Evolutionary conservation across 2,329 filamentous ascomycete species (phyloP).

Genomic region (Sporothrix phasma): DNA sequence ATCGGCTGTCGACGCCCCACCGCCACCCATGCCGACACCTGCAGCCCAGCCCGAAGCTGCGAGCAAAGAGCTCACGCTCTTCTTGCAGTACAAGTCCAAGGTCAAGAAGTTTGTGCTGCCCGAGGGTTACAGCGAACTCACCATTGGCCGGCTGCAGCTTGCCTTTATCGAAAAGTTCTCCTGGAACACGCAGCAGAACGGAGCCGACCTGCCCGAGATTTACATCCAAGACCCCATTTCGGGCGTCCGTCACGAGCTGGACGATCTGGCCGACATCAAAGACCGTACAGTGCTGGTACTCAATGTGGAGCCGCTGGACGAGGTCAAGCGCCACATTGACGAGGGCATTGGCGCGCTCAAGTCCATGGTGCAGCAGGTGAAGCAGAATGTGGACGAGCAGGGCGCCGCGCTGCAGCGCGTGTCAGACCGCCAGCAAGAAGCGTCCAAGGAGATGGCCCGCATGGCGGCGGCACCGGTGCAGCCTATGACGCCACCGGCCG

Average conservation of each 20-base stretch:
- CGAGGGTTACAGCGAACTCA: slow-evolving; percentile 75
- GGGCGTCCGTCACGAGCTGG: slow-evolving; percentile 90
- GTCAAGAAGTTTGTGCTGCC: slow-evolving; percentile 91
- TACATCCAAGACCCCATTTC: slow-evolving; percentile 96
- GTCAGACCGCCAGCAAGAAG: slow-evolving; percentile 81
- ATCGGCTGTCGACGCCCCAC: neutral
- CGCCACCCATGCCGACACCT: neutral
- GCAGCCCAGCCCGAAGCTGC: slow-evolving; percentile 26
- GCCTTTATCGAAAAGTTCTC: slow-evolving; percentile 99
- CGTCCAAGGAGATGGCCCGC: slow-evolving; percentile 73
- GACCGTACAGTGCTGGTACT: slow-evolving; percentile 90
- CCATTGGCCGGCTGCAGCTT: slow-evolving; percentile 78
- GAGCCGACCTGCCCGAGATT: slow-evolving; percentile 86
- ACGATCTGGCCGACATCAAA: slow-evolving; percentile 87
- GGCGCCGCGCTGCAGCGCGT: slow-evolving; percentile 73
- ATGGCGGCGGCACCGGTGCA: slow-evolving; percentile 32
- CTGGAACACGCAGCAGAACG: slow-evolving; percentile 95
- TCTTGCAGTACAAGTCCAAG: slow-evolving; percentile 91
- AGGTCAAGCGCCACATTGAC: slow-evolving; percentile 93
- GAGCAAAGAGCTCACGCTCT: slow-evolving; percentile 80
- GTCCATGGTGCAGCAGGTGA: slow-evolving; percentile 75
- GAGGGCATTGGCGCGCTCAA: slow-evolving; percentile 76
- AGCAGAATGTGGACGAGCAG: slow-evolving; percentile 74
- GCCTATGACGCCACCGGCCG: slow-evolving; percentile 31
- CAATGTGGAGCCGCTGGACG: slow-evolving; percentile 86